A percentile compares a stretch with the other conserved stretches of the same genome.
These are phyloP conservation scores for Blastobotrys raffinosifermentans DNA, from an alignment of 1,139 yeast genomes.

Conservation along the genomic window DNA sequence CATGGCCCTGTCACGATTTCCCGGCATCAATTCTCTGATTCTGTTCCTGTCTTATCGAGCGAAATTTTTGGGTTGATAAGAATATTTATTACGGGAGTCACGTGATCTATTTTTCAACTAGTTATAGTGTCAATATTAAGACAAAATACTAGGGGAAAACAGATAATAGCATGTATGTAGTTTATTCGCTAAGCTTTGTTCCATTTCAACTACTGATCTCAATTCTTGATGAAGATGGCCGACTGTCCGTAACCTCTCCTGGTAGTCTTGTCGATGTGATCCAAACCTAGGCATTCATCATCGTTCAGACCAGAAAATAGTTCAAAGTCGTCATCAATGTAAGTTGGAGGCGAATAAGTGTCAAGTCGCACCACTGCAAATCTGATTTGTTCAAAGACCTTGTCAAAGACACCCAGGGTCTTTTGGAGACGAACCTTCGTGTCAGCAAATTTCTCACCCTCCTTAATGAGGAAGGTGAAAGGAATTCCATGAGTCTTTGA, in stretches of 20 bases:
- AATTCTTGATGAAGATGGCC: constrained; percentile 49
- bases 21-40: too few species aligned
- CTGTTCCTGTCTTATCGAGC: too few species aligned
- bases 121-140: too few species aligned
- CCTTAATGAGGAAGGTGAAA: constrained; percentile 57
- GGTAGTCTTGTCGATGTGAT: constrained; percentile 70
- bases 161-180: not conserved
- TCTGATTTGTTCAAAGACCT: constrained; percentile 69
- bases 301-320: constrained; percentile 53
- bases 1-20: too few species aligned
- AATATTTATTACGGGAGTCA: too few species aligned
- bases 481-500: constrained; percentile 81
- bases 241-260: constrained; percentile 39
- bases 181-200: not conserved
- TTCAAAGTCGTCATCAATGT: constrained; percentile 41
- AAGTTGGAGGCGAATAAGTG: constrained; percentile 34
- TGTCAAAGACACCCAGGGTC: constrained; percentile 66
- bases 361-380: constrained; percentile 42
- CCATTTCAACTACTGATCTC: constrained; percentile 2
- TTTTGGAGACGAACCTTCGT: constrained; percentile 65
- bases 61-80: too few species aligned
- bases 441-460: constrained; percentile 53
- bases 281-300: constrained; percentile 61
- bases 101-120: too few species aligned
- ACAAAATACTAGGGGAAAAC: not conserved